These are phyloP conservation scores for Penicillium nucicola DNA, from an alignment of 495 filamentous ascomycete genomes.

Conservation along the genomic window DNA sequence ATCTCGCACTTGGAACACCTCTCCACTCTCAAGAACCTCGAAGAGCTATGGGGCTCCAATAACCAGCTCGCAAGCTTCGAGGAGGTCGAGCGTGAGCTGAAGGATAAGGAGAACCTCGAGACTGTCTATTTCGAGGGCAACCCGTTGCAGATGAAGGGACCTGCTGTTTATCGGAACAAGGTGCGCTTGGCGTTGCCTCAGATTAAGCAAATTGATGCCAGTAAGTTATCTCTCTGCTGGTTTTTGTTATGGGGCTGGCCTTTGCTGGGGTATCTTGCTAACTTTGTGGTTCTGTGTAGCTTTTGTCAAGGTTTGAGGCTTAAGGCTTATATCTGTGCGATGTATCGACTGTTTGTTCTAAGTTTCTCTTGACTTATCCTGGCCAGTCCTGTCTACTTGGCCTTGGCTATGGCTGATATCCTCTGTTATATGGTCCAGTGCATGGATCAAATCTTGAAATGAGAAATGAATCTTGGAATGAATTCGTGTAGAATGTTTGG, in stretches of 20 bases:
- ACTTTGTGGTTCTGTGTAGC: background rate
- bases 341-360: background rate
- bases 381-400: background rate
- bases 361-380: background rate
- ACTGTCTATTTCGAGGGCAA: constrained; percentile 99
- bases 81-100: constrained; percentile 79
- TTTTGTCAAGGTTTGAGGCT: background rate
- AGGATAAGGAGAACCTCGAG: constrained; percentile 71
- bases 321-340: background rate
- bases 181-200: constrained; percentile 82
- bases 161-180: constrained; percentile 88
- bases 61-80: constrained; percentile 75
- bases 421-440: background rate
- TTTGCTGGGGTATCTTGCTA: background rate
- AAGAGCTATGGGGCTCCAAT: constrained; percentile 94
- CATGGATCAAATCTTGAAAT: background rate
- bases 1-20: constrained; percentile 72
- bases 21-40: constrained; percentile 63
- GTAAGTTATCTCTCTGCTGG: constrained; percentile 56
- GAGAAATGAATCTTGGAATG: too few relatives aligned
- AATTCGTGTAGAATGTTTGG: too few relatives aligned
- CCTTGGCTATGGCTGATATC: background rate
- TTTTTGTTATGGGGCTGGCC: too few relatives aligned
- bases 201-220: constrained; percentile 92
- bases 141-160: constrained; percentile 72